A percentile compares a stretch with the other conserved stretches of the same genome.
Conservation (phyloP, 495 filamentous ascomycete genomes). For the Xylaria castorea region DNA sequence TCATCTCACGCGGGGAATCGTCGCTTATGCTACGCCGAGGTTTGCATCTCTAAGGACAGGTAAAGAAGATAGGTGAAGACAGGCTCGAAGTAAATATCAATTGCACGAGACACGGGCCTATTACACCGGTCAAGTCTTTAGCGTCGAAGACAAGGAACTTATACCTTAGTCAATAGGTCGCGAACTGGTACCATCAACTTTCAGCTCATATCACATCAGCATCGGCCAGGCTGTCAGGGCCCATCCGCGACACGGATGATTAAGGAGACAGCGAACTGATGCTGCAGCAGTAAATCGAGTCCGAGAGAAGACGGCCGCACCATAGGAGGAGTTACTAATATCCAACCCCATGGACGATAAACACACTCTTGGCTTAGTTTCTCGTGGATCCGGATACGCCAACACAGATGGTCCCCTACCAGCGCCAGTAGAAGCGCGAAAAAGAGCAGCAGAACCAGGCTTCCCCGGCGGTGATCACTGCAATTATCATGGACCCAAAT, state of each 20-base stretch:
- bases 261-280: neutral
- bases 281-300: neutral
- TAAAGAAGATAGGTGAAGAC: neutral
- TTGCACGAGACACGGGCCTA: neutral
- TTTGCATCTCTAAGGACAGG: neutral
- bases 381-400: conserved; percentile 4
- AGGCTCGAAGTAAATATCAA: neutral
- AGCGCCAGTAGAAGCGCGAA: neutral
- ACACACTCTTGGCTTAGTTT: conserved; percentile 12
- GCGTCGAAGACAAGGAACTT: neutral
- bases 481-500: neutral
- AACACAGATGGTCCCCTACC: neutral
- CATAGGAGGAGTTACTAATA: neutral
- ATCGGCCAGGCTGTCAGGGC: conserved; percentile 8
- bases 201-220: conserved; percentile 2
- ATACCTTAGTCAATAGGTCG: neutral
- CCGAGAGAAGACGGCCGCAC: neutral
- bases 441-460: neutral
- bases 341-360: conserved; percentile 16
- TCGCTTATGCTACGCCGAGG: neutral
- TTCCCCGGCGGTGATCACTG: conserved; percentile 8
- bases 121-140: neutral
- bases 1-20: neutral
- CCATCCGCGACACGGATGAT: conserved; percentile 13
- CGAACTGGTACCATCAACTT: neutral